Evolutionary conservation across 2,329 filamentous ascomycete genomes (phyloP), one percentile per base, ranked within the genome.

Genomic region (Pyrenophora seminiperda): DNA sequence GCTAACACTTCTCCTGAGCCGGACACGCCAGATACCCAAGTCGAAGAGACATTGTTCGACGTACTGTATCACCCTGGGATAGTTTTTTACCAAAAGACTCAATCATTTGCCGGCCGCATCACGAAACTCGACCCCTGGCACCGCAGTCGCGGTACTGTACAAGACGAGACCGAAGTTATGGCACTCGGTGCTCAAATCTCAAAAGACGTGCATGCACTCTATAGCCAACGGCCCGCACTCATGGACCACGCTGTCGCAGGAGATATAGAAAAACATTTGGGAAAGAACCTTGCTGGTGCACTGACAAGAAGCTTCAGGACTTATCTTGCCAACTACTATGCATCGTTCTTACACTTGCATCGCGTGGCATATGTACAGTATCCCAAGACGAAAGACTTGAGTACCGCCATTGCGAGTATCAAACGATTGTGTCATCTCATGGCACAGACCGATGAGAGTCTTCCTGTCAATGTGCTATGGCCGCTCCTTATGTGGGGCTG

Each of bases 81-180:
- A 15, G 70, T 80, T 2, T 84, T 84, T 63, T 84, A 81, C 55
- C 81, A 83, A 46, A 81, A 82, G 52, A 79, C 83, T 0, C 81
- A 82, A 60, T 80, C 77, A 27, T 82, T 83, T 60, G 82, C 82
- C 71, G 81, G 81, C 2, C 75, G 79, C 4, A 82, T 83, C 39
- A 80, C 81, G 5, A 76, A 78, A 47, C 83, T 83, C 44, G 80
- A 83, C 47, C 80, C 76, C 1, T 83, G 80, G 79, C 81, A 83
- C 61, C 76, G 81, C 9, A 76, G 75, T 18, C 75, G 81, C 6
- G 81, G 81, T 4, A 83, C 80, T 0, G 81, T 83, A 7, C 76
- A 82, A 41, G 81, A 83, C 58, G 80, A 83, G 67, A 82, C 78
- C 1, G 81, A 84, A 47, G 80, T 83, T 1, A 83, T 83, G 80